A percentile compares a stretch with the other conserved stretches of the same genome.
Conservation (phyloP, 1,139 yeast genomes). For the Sugiyamaella pinicola region DNA sequence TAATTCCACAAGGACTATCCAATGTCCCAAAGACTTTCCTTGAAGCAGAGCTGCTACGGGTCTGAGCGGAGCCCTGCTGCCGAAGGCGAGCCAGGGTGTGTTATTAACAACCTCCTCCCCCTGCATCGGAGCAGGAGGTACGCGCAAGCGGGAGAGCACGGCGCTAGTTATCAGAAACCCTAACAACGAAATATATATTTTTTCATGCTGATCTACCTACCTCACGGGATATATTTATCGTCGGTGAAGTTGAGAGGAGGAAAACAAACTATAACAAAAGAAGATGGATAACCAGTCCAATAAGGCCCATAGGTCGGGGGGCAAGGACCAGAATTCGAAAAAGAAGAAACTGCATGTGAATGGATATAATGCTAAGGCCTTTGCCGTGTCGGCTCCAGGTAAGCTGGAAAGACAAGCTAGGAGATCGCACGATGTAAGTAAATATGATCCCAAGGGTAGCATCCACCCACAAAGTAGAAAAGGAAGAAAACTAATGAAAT, state of each 20-base stretch:
- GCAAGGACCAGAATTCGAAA: slow-evolving; percentile 61
- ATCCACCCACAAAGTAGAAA: neutral
- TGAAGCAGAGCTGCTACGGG: neutral
- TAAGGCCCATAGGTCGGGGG: slow-evolving; percentile 51
- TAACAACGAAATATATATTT: slow-evolving; percentile 17
- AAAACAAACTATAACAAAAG: neutral
- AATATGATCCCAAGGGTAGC: no score
- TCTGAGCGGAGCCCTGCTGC: neutral
- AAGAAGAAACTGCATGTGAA: slow-evolving; percentile 88
- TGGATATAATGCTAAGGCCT: slow-evolving; percentile 92
- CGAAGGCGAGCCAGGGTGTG: no score
- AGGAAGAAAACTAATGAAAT: neutral
- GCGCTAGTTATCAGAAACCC: slow-evolving; percentile 15
- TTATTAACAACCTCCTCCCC: no score
- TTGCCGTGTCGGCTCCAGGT: slow-evolving; percentile 90
- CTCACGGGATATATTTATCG: neutral
- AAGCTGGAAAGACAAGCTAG: slow-evolving; percentile 83
- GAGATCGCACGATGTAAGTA: slow-evolving; percentile 71
- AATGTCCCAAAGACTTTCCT: no score
- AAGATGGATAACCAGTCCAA: slow-evolving; percentile 40
- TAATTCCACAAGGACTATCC: no score
- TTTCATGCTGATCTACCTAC: slow-evolving; percentile 6
- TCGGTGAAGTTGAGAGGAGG: no score
- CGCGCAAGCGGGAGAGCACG: no score
- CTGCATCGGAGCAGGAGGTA: no score